Percentiles rank a stretch among this genome's conserved stretches.
Evolutionary conservation across 1,284 basidiomycete genomes (phyloP).

Genomic region (Trametes hirsuta): DNA sequence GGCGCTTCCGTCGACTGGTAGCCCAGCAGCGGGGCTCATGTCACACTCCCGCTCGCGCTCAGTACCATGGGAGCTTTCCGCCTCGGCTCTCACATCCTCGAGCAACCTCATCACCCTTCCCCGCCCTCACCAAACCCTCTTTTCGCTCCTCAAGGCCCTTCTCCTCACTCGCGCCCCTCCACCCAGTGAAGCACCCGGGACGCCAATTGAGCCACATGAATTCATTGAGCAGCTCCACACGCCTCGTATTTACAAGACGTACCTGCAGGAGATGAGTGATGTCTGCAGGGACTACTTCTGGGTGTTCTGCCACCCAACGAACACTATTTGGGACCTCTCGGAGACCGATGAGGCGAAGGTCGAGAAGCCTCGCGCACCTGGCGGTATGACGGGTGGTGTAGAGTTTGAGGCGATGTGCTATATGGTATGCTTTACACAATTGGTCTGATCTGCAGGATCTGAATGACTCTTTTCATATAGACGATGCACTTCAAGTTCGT

Average conservation of each 20-base stretch:
- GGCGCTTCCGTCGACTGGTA: conserved; percentile 51
- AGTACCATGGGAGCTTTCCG: conserved; percentile 32
- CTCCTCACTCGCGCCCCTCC: conserved; percentile 78
- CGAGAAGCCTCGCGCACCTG: conserved; percentile 91
- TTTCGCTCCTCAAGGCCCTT: conserved; percentile 69
- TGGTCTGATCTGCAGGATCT: neutral
- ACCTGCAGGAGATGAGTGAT: conserved; percentile 87
- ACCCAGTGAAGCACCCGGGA: conserved; percentile 65
- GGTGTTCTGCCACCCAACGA: conserved; percentile 97
- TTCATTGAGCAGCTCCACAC: conserved; percentile 88
- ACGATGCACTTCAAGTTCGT: conserved; percentile 84
- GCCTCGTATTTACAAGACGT: conserved; percentile 88
- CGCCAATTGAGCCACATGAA: conserved; percentile 76
- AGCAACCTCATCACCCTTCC: conserved; percentile 64
- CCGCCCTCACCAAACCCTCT: conserved; percentile 69
- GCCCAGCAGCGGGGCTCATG: conserved; percentile 14
- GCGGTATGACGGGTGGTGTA: conserved; percentile 98
- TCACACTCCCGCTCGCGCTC: conserved; percentile 32
- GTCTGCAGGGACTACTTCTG: conserved; percentile 97
- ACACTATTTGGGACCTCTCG: conserved; percentile 84
- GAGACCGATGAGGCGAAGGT: conserved; percentile 85
- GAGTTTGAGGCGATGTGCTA: conserved; percentile 98
- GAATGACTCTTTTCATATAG: no score
- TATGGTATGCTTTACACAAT: conserved; percentile 61
- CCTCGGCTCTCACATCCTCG: conserved; percentile 36